Evolutionary conservation across 179 eudicot species (phyloP).

Genomic region (Sideroxylon spinosum): DNA sequence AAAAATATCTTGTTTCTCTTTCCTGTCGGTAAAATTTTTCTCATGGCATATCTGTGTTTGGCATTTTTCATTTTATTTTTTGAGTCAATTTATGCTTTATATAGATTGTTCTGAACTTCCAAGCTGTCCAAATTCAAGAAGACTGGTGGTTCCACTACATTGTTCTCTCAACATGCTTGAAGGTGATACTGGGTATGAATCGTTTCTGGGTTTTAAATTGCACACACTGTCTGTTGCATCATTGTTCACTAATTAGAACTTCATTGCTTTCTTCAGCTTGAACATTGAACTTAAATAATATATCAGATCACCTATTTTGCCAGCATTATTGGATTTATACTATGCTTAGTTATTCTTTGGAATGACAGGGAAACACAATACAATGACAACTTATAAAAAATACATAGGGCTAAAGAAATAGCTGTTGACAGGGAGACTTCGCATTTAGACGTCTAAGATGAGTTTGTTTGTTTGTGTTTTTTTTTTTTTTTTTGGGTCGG

Average conservation of each 20-base stretch:
- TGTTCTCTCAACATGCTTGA: slow-evolving; percentile 95
- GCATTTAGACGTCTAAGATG: neutral
- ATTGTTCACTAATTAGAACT: neutral
- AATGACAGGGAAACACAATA: neutral
- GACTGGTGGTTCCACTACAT: slow-evolving; percentile 55
- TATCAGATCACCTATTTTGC: neutral
- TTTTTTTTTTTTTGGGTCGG: neutral
- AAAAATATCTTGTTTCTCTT: slow-evolving; percentile 63
- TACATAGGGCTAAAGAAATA: neutral
- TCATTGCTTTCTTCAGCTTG: neutral
- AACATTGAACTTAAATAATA: neutral
- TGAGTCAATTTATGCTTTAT: neutral
- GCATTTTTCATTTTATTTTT: neutral
- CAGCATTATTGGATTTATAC: neutral
- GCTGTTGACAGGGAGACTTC: neutral
- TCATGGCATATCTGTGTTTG: slow-evolving; percentile 1
- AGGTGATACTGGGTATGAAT: slow-evolving; percentile 92
- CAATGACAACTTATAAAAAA: neutral
- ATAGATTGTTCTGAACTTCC: slow-evolving; percentile 23
- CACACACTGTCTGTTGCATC: neutral
- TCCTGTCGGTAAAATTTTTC: slow-evolving; percentile 42
- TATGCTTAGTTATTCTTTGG: neutral
- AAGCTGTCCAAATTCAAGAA: slow-evolving; percentile 34
- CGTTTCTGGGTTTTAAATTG: neutral
- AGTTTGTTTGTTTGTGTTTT: neutral